Percentiles rank a stretch among this genome's conserved stretches.
phyloP scores from a whole-genome alignment of 2,329 filamentous ascomycete species.

The Claviceps pazoutovae region DNA sequence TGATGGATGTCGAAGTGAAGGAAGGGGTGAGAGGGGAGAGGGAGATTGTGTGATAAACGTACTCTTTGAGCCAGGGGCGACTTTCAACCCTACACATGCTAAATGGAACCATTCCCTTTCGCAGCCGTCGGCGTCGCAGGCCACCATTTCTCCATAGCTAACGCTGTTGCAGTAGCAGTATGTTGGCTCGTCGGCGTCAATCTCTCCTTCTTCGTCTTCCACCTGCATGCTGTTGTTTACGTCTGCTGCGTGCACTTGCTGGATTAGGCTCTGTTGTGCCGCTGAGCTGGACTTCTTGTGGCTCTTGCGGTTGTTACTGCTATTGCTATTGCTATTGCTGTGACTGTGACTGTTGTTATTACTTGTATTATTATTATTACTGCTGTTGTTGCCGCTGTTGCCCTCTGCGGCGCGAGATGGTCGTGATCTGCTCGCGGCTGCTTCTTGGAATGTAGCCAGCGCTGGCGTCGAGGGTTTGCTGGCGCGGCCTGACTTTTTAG shows the following conservation, averaged over 20 bases:
- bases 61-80: slow-evolving; percentile 65
- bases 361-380: neutral
- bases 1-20: neutral
- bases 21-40: neutral
- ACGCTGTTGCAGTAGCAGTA: slow-evolving; percentile 73
- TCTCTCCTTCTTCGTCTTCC: slow-evolving; percentile 37
- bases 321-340: neutral
- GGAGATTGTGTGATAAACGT: slow-evolving; percentile 21
- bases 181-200: slow-evolving; percentile 56
- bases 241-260: slow-evolving; percentile 17
- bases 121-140: slow-evolving; percentile 61
- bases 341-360: neutral
- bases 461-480: slow-evolving; percentile 55
- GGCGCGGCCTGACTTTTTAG: slow-evolving; percentile 51
- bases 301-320: slow-evolving; percentile 33
- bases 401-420: slow-evolving; percentile 32
- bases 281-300: slow-evolving; percentile 43
- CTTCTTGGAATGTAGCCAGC: slow-evolving; percentile 44
- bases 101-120: slow-evolving; percentile 73
- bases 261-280: slow-evolving; percentile 21
- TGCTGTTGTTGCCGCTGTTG: slow-evolving; percentile 7
- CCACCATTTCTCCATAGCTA: slow-evolving; percentile 76
- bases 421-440: slow-evolving; percentile 30
- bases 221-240: slow-evolving; percentile 26
- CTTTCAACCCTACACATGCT: slow-evolving; percentile 65